Conservation (phyloP, 345 rosid species). For the Euphorbia peplus region DNA sequence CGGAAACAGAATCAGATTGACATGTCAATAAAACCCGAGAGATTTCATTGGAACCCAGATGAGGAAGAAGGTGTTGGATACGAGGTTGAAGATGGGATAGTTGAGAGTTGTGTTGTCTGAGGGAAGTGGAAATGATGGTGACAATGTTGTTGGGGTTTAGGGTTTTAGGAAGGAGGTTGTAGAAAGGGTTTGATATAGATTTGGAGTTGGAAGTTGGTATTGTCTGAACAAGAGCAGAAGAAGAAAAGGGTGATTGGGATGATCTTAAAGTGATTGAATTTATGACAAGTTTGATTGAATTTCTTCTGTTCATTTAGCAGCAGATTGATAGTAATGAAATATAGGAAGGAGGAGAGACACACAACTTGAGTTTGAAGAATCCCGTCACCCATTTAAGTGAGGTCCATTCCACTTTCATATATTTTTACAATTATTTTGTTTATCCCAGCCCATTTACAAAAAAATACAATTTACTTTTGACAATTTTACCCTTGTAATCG, state of each 20-base stretch:
- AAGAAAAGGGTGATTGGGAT: background rate
- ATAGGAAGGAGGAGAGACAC: background rate
- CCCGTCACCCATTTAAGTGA: no score
- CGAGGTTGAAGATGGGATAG: slow-evolving; percentile 10
- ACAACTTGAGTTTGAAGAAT: background rate
- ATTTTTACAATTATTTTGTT: no score
- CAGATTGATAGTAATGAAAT: background rate
- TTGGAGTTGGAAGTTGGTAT: slow-evolving; percentile 8
- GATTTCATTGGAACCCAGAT: slow-evolving; percentile 25
- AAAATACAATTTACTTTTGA: no score
- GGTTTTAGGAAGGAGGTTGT: slow-evolving; percentile 24
- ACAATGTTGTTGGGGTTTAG: slow-evolving; percentile 24
- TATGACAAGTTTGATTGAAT: slow-evolving; percentile 5
- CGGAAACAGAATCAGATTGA: slow-evolving; percentile 23
- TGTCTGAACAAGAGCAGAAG: slow-evolving; percentile 14
- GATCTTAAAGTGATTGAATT: background rate
- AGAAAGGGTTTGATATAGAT: slow-evolving; percentile 19
- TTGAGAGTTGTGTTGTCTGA: slow-evolving; percentile 14
- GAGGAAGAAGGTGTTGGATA: slow-evolving; percentile 13
- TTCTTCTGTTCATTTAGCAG: slow-evolving; percentile 6
- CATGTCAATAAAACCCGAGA: slow-evolving; percentile 29
- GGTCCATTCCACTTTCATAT: no score
- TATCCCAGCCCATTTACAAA: no score
- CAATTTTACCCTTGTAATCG: no score
- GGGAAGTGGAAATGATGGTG: slow-evolving; percentile 19